Evolutionary conservation across 331 rosid species (phyloP).

Genomic region (Erythrophleum ivorense): DNA sequence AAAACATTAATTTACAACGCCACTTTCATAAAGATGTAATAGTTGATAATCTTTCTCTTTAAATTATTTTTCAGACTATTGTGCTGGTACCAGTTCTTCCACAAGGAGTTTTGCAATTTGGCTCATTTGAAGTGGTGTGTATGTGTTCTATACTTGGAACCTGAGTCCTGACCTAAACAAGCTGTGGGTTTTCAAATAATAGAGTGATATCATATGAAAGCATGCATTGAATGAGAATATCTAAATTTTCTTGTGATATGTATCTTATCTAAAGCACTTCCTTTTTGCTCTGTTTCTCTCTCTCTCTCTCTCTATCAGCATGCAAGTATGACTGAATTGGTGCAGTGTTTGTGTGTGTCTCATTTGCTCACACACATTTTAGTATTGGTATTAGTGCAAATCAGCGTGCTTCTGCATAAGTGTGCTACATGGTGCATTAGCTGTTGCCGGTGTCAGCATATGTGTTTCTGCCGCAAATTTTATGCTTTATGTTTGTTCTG

Average conservation of each 20-base stretch:
- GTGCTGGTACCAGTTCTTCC: constrained; percentile 86
- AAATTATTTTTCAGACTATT: constrained; percentile 64
- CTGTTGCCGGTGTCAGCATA: background rate
- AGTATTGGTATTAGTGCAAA: constrained; percentile 5
- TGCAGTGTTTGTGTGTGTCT: background rate
- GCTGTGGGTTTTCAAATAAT: constrained; percentile 12
- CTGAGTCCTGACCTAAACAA: constrained; percentile 14
- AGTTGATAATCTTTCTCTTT: background rate
- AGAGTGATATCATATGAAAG: background rate
- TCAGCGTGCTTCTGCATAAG: background rate
- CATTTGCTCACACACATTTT: background rate
- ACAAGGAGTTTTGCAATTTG: constrained; percentile 86
- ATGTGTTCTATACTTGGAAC: constrained; percentile 37
- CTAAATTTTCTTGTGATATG: background rate
- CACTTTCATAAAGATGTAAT: constrained; percentile 5
- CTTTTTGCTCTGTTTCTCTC: background rate
- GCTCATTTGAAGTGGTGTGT: constrained; percentile 79
- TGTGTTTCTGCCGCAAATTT: background rate
- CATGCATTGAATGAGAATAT: background rate
- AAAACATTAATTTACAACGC: constrained; percentile 6
- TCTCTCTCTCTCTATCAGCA: background rate
- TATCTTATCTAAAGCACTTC: background rate
- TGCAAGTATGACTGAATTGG: background rate
- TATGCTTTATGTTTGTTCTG: constrained; percentile 27
- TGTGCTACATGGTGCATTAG: background rate